These are phyloP conservation scores for Isoetes taiwanensis DNA, from an alignment of 75 land plant species.

Conservation along the genomic window DNA sequence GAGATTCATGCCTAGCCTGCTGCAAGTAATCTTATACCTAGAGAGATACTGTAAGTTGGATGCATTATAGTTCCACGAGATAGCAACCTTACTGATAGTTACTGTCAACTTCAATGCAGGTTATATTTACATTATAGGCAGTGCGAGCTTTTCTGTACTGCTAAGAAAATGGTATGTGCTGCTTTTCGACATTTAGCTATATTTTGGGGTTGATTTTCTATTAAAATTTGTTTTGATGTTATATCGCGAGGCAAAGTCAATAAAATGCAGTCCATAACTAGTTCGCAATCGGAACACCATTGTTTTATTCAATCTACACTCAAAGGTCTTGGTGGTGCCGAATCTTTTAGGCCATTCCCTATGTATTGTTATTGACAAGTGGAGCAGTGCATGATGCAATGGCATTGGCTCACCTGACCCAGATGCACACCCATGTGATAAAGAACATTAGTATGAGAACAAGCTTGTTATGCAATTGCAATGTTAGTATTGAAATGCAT, in stretches of 20 bases:
- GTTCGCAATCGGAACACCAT: slow-evolving; percentile 40
- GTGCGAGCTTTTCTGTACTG: slow-evolving; percentile 55
- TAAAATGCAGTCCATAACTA: slow-evolving; percentile 39
- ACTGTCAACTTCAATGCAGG: slow-evolving; percentile 31
- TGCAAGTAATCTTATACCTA: slow-evolving; percentile 98
- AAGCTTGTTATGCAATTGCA: too few species aligned
- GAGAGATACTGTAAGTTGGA: slow-evolving; percentile 40
- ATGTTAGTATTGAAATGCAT: too few species aligned
- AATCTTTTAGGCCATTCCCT: slow-evolving; percentile 15
- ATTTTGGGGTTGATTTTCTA: background rate
- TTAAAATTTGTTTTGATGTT: background rate
- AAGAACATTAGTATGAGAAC: too few species aligned
- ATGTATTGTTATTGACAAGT: slow-evolving; percentile 64
- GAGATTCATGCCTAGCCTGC: slow-evolving; percentile 89
- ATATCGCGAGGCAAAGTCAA: slow-evolving; percentile 71
- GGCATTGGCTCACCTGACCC: slow-evolving; percentile 86
- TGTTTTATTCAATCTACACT: slow-evolving; percentile 35
- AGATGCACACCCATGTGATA: too few species aligned
- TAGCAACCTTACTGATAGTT: background rate
- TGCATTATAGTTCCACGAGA: background rate
- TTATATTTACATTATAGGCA: slow-evolving; percentile 54
- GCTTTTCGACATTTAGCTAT: background rate
- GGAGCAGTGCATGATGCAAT: slow-evolving; percentile 99
- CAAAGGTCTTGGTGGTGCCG: slow-evolving; percentile 18
- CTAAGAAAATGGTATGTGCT: slow-evolving; percentile 64